Evolutionary conservation across 345 rosid genomes (phyloP), one percentile per base, ranked within the genome.

Genomic region (Salix udensis): DNA sequence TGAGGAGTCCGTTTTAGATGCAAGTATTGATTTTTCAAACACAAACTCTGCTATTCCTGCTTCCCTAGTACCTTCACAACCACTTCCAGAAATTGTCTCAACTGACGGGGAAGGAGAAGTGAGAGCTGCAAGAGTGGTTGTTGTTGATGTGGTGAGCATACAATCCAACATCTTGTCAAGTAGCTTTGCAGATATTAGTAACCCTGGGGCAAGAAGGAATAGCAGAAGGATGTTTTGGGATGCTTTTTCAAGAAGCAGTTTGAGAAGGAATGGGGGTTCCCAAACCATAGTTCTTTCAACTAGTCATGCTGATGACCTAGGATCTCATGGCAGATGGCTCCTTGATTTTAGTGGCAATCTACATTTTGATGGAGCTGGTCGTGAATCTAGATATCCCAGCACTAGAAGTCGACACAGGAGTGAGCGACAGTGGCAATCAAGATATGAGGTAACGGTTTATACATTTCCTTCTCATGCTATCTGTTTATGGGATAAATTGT

Each of bases 321-420:
- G 74, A 74, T 68, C 82, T 48, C 75, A 62, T 48, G 82, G 62
- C 78, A 79, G 82, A 74, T 79, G 82, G 82, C 70, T 79, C 66
- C 78, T 79, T 60, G 82, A 79, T 79, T 68, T 60, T 74, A 68
- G 40, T 13, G 82, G 78, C 16, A 78, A 79, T 74, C 74, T 79
- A 55, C 82, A 68, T 74, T 79, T 58, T 64, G 74, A 79, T 68
- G 78, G 82, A 66, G 16, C 21, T 46, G 65, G 65, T 36, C 71
- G 12, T 61, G 82, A 68, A 67, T 79, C 74, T 62, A 11, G 76
- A 37, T 67, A 66, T 60, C 12, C 73, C 50, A 37, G 73, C 52
- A 14, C 28, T 34, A 68, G 70, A 40, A 62, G 66, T 50, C 74
- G 15, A 61, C 74, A 18, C 21, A 64, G 70, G 21, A 23, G 78